A percentile compares a stretch with the other conserved stretches of the same genome.
Evolutionary conservation across 352 stramenopile species (phyloP).

Genomic region (Phytophthora citricola): DNA sequence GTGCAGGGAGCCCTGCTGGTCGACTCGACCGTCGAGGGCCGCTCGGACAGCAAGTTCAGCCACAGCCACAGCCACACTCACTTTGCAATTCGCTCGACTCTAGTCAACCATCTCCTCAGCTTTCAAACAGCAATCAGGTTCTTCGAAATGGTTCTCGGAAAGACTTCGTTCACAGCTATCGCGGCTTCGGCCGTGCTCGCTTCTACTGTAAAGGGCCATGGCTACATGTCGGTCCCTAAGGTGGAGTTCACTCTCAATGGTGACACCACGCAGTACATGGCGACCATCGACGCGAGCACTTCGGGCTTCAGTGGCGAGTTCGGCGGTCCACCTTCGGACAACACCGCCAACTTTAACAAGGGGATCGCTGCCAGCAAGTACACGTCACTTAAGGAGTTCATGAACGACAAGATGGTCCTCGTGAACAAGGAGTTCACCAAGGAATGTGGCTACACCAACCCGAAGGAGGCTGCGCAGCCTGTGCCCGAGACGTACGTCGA

Average conservation of each 20-base stretch:
- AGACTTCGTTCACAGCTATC: conserved; percentile 19
- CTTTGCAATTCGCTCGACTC: conserved; percentile 28
- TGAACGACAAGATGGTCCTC: conserved; percentile 28
- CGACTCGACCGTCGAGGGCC: conserved; percentile 1
- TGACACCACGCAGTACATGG: conserved; percentile 37
- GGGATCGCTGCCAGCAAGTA: conserved; percentile 28
- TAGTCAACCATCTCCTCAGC: conserved; percentile 15
- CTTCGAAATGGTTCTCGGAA: conserved; percentile 29
- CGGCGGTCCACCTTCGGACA: conserved; percentile 15
- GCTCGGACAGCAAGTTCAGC: conserved; percentile 2
- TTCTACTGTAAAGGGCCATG: conserved; percentile 30
- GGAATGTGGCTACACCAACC: conserved; percentile 39
- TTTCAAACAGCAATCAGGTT: conserved; percentile 24
- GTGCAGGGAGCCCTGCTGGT: conserved; percentile 5
- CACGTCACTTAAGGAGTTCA: conserved; percentile 32
- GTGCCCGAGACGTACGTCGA: conserved; percentile 35
- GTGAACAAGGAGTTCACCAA: conserved; percentile 22
- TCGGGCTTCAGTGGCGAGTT: conserved; percentile 36
- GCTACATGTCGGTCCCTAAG: conserved; percentile 32
- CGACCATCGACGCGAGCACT: conserved; percentile 23
- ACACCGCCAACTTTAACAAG: conserved; percentile 36
- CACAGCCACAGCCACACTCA: conserved; percentile 4
- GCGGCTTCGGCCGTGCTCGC: conserved; percentile 23
- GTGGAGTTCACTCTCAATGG: conserved; percentile 34
- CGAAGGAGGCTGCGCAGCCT: conserved; percentile 19